Conservation (phyloP, 305 asterid species). For the Fraxinus ornus region DNA sequence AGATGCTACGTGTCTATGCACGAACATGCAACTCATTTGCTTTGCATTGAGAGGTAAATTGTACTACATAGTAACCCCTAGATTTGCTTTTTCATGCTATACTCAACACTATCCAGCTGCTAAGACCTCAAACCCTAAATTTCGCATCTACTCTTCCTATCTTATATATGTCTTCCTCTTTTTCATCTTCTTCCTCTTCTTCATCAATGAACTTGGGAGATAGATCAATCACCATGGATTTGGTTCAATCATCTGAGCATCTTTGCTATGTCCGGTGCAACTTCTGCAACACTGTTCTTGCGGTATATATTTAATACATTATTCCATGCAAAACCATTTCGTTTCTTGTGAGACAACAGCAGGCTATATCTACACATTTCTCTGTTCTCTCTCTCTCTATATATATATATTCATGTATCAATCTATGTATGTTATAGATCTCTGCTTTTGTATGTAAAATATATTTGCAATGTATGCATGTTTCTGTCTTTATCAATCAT, state of each 20-base stretch:
- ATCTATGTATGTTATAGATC: background rate
- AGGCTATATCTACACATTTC: background rate
- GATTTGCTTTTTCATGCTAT: constrained; percentile 28
- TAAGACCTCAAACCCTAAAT: constrained; percentile 37
- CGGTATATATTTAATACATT: constrained; percentile 41
- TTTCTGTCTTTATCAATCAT: constrained; percentile 2
- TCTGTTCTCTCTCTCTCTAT: background rate
- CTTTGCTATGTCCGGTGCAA: constrained; percentile 93
- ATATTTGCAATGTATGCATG: background rate
- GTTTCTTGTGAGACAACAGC: background rate
- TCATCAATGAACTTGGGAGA: constrained; percentile 25
- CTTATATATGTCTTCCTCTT: constrained; percentile 27
- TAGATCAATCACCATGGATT: constrained; percentile 51
- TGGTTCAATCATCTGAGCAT: constrained; percentile 67
- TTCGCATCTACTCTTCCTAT: constrained; percentile 6
- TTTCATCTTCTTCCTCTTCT: constrained; percentile 22
- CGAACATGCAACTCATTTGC: constrained; percentile 35
- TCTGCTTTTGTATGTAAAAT: background rate
- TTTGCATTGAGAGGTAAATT: constrained; percentile 34
- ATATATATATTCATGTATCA: background rate
- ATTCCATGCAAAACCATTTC: constrained; percentile 1
- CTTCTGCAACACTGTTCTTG: constrained; percentile 94
- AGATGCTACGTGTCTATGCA: background rate
- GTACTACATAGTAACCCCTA: constrained; percentile 42
- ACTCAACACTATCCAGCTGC: constrained; percentile 20